Percentiles rank a stretch among this genome's conserved stretches.
Conservation (phyloP, 495 filamentous ascomycete species). For the Penicillium malachiteum region DNA sequence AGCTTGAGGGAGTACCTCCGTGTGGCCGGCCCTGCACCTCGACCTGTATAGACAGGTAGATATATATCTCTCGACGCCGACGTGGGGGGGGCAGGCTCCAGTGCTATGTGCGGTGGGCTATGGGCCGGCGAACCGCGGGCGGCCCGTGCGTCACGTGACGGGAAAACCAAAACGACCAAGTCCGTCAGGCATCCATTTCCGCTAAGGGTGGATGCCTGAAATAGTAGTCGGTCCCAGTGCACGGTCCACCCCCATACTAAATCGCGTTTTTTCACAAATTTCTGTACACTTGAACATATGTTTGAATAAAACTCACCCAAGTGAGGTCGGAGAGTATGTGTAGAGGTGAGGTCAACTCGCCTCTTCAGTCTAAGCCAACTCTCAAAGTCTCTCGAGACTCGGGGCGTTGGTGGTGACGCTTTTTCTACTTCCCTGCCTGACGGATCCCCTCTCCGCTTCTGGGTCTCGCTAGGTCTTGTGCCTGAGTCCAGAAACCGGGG, state of each 20-base stretch:
- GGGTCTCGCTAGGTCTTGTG: neutral
- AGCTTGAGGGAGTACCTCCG: no score
- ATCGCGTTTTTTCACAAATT: slow-evolving; percentile 5
- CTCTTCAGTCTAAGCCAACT: neutral
- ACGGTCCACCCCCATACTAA: slow-evolving; percentile 15
- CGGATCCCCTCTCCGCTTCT: slow-evolving; percentile 3
- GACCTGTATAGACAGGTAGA: no score
- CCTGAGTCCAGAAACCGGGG: neutral
- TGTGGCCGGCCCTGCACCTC: no score
- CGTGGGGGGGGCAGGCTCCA: no score
- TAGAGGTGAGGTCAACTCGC: slow-evolving; percentile 10
- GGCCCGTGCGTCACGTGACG: no score
- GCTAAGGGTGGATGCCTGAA: neutral
- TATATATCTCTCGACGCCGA: no score
- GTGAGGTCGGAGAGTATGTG: slow-evolving; percentile 25
- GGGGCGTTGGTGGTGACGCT: no score
- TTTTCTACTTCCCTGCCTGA: slow-evolving; percentile 13
- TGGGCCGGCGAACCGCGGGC: no score
- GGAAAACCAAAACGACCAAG: slow-evolving; percentile 1
- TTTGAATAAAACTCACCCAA: no score
- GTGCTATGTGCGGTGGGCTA: no score
- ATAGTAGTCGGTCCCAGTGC: neutral
- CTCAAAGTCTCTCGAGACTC: no score
- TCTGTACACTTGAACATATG: slow-evolving; percentile 3
- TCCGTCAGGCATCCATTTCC: neutral